These are phyloP conservation scores for Chenopodium berlandieri DNA, from an alignment of 148 eudicot species.

Conservation along the genomic window DNA sequence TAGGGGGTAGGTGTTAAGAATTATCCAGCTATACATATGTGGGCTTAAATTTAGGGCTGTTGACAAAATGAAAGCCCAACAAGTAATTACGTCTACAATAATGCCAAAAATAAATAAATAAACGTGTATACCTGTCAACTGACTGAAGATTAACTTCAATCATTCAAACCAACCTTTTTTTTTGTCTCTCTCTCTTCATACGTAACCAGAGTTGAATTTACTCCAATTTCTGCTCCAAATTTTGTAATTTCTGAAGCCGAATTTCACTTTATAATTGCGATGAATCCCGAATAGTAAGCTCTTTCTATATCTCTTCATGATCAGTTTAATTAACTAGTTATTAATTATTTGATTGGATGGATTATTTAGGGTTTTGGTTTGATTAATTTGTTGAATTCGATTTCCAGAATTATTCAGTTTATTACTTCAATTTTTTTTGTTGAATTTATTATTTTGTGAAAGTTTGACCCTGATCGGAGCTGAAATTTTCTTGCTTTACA, in stretches of 20 bases:
- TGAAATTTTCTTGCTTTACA: not conserved
- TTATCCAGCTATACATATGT: too few species aligned
- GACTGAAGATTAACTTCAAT: not conserved
- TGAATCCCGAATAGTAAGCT: conserved; percentile 25
- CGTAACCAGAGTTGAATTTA: not conserved
- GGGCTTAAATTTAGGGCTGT: not conserved
- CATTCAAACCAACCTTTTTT: not conserved
- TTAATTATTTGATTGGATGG: not conserved
- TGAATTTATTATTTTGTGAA: not conserved
- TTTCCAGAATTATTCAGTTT: not conserved
- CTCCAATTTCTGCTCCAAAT: not conserved
- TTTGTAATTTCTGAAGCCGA: not conserved
- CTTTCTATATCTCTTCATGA: not conserved
- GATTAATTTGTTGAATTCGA: not conserved
- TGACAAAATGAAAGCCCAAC: too few species aligned
- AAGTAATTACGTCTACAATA: not conserved
- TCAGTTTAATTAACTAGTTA: not conserved
- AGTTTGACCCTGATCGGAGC: not conserved
- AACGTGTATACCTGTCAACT: conserved; percentile 7
- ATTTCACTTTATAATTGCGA: not conserved
- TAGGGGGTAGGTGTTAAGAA: too few species aligned
- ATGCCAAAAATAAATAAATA: not conserved
- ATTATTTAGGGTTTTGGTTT: not conserved
- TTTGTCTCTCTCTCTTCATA: not conserved
- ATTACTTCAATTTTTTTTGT: not conserved